Evolutionary conservation across 148 eudicot species (phyloP).

Genomic region (Persicaria maculosa): DNA sequence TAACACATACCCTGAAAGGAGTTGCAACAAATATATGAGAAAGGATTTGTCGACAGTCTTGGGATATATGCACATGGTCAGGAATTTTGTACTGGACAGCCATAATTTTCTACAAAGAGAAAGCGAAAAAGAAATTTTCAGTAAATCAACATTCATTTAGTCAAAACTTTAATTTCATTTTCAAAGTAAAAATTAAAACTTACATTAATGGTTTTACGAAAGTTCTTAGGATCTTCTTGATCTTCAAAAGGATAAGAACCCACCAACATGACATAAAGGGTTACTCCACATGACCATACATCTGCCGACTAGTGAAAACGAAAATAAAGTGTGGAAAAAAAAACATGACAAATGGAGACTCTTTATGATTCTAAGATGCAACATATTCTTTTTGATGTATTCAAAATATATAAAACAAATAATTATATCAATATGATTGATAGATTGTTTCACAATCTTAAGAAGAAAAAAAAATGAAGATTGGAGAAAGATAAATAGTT

Average conservation of each 20-base stretch:
- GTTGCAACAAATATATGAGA: slow-evolving; percentile 78
- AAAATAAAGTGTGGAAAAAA: not conserved
- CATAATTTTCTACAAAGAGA: slow-evolving; percentile 64
- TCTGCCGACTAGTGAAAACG: slow-evolving; percentile 27
- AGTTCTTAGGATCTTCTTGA: slow-evolving; percentile 36
- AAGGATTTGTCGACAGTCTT: slow-evolving; percentile 76
- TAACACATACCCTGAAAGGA: slow-evolving; percentile 58
- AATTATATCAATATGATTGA: no score
- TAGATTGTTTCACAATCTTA: no score
- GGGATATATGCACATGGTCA: slow-evolving; percentile 86
- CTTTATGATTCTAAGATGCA: no score
- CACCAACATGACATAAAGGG: slow-evolving; percentile 59
- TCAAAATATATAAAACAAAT: no score
- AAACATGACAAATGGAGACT: no score
- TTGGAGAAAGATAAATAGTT: no score
- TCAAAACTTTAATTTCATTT: not conserved
- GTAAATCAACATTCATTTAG: no score
- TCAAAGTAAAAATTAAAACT: slow-evolving; percentile 11
- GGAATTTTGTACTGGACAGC: slow-evolving; percentile 87
- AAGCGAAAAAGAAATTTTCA: not conserved
- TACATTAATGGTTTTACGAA: slow-evolving; percentile 85
- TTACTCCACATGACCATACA: slow-evolving; percentile 48
- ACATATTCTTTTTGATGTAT: no score
- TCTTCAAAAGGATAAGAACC: slow-evolving; percentile 84
- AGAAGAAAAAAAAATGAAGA: no score